phyloP scores from a whole-genome alignment of 1,284 basidiomycete species.

The Rhodotorula sp. region DNA sequence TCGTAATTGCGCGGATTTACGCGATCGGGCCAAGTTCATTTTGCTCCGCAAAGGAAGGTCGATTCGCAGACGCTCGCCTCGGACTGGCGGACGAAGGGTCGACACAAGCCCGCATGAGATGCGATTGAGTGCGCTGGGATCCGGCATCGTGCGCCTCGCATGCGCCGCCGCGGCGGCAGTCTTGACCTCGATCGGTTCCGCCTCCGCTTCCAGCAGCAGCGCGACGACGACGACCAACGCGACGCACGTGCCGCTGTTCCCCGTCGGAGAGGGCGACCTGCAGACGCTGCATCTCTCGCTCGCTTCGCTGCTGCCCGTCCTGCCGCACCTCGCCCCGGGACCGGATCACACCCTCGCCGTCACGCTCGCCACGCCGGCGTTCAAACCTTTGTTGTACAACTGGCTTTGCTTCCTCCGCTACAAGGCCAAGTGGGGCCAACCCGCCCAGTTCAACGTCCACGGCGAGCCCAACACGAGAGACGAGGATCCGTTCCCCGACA shows the following conservation, averaged over 20 bases:
- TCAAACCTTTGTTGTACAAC: constrained; percentile 42
- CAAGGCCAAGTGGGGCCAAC: constrained; percentile 32
- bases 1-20: too few species aligned
- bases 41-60: too few species aligned
- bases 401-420: constrained; percentile 41
- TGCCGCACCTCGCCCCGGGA: constrained; percentile 28
- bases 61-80: too few species aligned
- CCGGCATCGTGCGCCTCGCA: neutral
- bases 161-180: neutral
- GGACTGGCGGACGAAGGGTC: too few species aligned
- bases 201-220: too few species aligned
- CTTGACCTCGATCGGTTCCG: neutral
- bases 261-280: constrained; percentile 3
- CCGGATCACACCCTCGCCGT: constrained; percentile 39
- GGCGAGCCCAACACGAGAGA: constrained; percentile 13
- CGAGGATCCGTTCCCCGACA: constrained; percentile 7
- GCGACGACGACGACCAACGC: constrained; percentile 4
- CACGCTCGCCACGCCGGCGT: constrained; percentile 40
- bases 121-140: neutral
- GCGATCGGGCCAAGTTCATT: too few species aligned
- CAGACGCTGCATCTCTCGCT: constrained; percentile 38
- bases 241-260: constrained; percentile 16
- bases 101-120: neutral
- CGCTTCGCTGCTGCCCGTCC: constrained; percentile 35
- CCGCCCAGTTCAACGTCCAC: constrained; percentile 13